Conservation (phyloP, 2,329 filamentous ascomycete genomes). For the Colletotrichum scovillei region DNA sequence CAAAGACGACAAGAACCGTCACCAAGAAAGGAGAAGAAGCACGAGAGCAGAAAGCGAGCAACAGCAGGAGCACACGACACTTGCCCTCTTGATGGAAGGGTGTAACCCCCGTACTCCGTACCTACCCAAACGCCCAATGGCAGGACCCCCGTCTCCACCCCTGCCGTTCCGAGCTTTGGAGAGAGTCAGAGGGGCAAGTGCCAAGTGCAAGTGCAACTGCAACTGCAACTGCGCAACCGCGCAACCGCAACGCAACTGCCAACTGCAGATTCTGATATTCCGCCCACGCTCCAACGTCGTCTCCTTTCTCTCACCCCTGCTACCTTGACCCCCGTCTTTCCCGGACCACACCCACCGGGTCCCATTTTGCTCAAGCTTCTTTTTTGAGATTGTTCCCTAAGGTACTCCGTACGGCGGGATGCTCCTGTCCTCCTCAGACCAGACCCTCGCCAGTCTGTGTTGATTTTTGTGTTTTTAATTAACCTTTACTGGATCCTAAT, state of each 20-base stretch:
- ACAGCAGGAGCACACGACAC: conserved; percentile 29
- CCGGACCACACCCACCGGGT: neutral
- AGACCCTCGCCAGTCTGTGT: neutral
- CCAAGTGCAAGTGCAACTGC: too few species aligned
- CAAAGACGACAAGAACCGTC: conserved; percentile 2
- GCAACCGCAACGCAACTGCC: too few species aligned
- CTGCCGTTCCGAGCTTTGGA: neutral
- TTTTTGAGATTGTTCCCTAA: neutral
- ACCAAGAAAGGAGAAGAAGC: conserved; percentile 24
- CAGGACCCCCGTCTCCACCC: neutral
- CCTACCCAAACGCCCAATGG: too few species aligned
- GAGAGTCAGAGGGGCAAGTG: too few species aligned
- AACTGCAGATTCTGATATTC: neutral
- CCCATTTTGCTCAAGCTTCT: neutral
- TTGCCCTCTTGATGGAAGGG: too few species aligned
- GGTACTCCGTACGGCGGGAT: neutral
- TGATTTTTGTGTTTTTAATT: neutral
- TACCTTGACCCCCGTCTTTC: neutral
- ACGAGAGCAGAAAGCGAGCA: neutral
- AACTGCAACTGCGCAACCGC: too few species aligned
- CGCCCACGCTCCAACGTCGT: neutral
- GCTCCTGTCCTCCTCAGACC: too few species aligned
- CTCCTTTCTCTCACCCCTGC: neutral
- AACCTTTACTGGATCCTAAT: neutral
- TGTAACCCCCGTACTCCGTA: too few species aligned